A percentile compares a stretch with the other conserved stretches of the same genome.
Evolutionary conservation across 202 grass and related monocot species (phyloP).

Genomic region (Schoenoplectus triqueter): DNA sequence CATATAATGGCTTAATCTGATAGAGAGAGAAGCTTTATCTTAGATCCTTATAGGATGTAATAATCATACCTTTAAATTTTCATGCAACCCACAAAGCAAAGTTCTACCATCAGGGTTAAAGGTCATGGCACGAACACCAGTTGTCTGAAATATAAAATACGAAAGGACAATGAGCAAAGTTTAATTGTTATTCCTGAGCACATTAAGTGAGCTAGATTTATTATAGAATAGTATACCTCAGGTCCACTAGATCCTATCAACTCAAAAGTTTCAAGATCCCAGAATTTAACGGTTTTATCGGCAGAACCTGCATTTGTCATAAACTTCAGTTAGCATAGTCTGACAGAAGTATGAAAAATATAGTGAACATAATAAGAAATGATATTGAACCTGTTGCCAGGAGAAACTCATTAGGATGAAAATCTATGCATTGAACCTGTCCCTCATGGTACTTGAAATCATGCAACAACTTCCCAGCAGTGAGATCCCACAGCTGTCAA

Average conservation of each 20-base stretch:
- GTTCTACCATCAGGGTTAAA: conserved; percentile 98
- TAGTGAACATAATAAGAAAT: conserved; percentile 32
- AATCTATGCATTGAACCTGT: conserved; percentile 98
- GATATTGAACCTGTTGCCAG: conserved; percentile 90
- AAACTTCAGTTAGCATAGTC: conserved; percentile 37
- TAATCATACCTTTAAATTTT: conserved; percentile 78
- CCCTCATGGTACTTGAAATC: conserved; percentile 93
- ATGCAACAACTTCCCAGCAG: conserved; percentile 94
- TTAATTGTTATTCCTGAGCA: conserved; percentile 14
- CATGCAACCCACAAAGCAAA: conserved; percentile 90
- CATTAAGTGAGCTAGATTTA: conserved; percentile 17
- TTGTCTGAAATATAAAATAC: conserved; percentile 59
- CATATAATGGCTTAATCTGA: conserved; percentile 19
- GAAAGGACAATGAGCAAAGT: conserved; percentile 33
- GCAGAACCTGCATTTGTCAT: conserved; percentile 72
- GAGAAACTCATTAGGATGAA: conserved; percentile 98
- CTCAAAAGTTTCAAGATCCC: conserved; percentile 99
- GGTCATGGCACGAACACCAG: conserved; percentile 92
- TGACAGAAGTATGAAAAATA: conserved; percentile 24
- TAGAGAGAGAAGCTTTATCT: background rate
- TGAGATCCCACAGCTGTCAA: conserved; percentile 95
- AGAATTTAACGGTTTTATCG: conserved; percentile 97
- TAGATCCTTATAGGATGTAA: conserved; percentile 7
- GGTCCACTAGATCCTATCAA: conserved; percentile 90
- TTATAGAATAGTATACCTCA: conserved; percentile 65